Evolutionary conservation across 108 stramenopile genomes (phyloP), one percentile per base, ranked within the genome.

Genomic region (Stephanodiscus triporus): DNA sequence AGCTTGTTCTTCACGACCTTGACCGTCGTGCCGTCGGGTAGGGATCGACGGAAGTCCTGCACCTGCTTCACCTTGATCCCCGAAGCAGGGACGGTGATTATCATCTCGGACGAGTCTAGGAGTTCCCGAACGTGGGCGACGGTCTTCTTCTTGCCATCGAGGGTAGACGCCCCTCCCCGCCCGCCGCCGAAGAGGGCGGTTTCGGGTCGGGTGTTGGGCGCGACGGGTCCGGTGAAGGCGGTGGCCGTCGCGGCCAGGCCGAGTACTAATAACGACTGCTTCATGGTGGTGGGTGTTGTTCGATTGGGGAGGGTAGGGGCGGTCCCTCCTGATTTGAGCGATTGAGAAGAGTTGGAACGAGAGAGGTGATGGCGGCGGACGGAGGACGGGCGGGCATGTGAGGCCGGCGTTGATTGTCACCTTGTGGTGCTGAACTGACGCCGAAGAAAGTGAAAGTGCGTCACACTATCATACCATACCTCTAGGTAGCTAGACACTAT

Each of bases 1-100:
- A 97, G 87, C 38, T 85, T 95, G 81, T 97, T 97, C 85, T 97
- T 97, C 38, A 97, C 90, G 47, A 95, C 88, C 42, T 80, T 74
- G 43, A 89, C 69, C 57, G 91, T 93, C 56, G 88, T 91, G 47
- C 89, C 89, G 54, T 93, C 92, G 20, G 97, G 97, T 48, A 96
- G 79, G 6, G 88, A 79, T 51, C 85, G 80, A 63, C 95, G 94
- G 55, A 97, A 85, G 13, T 47, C 60, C 59, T 91, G 88, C 27
- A 82, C 62, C 61, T 96, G 55, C 6, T 81, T 23, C 2, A 94
- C 97, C 13, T 81, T 88, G 40, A 97, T 81, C 36, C 84, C 71
- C 42, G 75, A 64, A 9, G 88, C 88, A 9, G 94, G 94, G 51
- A 93, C 83, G 42, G 92, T 72, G 76, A 97, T 91, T 20, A 97